Evolutionary conservation across 192 early-diverging fungal species (phyloP).

Genomic region (Linnemannia exigua): DNA sequence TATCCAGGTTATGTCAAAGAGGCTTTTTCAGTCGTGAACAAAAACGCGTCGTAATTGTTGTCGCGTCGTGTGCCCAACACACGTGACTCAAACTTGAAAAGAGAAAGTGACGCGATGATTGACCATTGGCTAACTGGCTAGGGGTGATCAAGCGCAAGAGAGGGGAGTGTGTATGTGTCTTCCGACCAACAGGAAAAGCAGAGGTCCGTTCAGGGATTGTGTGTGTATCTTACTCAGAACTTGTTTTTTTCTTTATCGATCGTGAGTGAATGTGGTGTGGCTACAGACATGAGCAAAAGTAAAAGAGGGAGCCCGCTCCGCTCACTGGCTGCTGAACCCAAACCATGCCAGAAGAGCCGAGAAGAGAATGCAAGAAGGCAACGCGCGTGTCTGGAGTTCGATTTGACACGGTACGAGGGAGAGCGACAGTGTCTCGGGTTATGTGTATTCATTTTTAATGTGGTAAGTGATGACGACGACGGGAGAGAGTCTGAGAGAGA

Average conservation of each 20-base stretch:
- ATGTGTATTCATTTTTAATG: too few species aligned
- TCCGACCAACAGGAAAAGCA: not conserved
- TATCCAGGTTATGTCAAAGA: too few species aligned
- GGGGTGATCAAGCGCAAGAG: not conserved
- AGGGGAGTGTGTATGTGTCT: too few species aligned
- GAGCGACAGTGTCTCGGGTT: too few species aligned
- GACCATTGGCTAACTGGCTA: not conserved
- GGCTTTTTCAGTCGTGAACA: too few species aligned
- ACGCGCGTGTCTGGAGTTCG: not conserved
- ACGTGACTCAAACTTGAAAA: not conserved
- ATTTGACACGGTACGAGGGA: not conserved
- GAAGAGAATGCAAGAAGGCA: not conserved
- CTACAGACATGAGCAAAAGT: not conserved
- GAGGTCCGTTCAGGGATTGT: not conserved
- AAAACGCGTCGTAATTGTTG: not conserved
- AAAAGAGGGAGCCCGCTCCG: not conserved
- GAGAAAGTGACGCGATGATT: not conserved
- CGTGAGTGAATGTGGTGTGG: not conserved
- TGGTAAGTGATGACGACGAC: not conserved
- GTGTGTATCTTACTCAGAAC: not conserved
- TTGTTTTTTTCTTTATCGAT: not conserved
- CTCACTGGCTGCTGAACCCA: too few species aligned
- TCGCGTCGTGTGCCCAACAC: not conserved
- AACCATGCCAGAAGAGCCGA: not conserved
- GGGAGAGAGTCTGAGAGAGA: not conserved